A percentile compares a stretch with the other conserved stretches of the same genome.
phyloP scores from a whole-genome alignment of 768 basidiomycete genomes.

The Termitomyces titanicus region DNA sequence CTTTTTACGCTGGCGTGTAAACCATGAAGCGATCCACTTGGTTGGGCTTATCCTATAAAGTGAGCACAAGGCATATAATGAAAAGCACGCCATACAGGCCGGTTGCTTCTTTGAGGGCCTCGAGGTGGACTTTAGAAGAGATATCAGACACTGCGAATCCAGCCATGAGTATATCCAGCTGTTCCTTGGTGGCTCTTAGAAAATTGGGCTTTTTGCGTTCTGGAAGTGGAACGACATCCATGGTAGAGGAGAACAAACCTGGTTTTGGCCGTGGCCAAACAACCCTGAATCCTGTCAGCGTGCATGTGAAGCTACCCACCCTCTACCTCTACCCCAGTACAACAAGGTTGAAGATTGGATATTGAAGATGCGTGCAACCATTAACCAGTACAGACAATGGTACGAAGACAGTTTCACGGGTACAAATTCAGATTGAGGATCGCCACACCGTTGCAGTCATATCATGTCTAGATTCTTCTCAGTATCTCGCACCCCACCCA shows the following conservation, averaged over 20 bases:
- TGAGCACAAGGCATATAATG: background rate
- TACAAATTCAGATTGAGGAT: too few relatives aligned
- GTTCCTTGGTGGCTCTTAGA: conserved; percentile 22
- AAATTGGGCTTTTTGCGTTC: conserved; percentile 12
- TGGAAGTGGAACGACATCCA: conserved; percentile 11
- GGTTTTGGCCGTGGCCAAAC: background rate
- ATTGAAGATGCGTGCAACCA: background rate
- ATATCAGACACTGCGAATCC: conserved; percentile 21
- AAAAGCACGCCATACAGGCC: conserved; percentile 27
- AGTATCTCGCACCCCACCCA: background rate
- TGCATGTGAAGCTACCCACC: too few relatives aligned
- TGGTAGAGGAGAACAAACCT: background rate
- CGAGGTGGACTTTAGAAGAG: conserved; percentile 19
- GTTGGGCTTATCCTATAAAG: conserved; percentile 17
- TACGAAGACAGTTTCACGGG: background rate
- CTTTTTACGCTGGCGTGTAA: conserved; percentile 25
- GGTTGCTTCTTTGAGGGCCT: conserved; percentile 24
- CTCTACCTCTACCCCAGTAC: background rate
- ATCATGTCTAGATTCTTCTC: too few relatives aligned
- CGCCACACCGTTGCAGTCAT: too few relatives aligned
- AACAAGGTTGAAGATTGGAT: background rate
- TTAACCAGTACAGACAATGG: background rate
- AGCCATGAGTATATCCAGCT: conserved; percentile 23
- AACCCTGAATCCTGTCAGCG: too few relatives aligned
- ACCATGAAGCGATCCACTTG: conserved; percentile 35